Evolutionary conservation across 345 rosid genomes (phyloP).

Genomic region (Camelina neglecta): DNA sequence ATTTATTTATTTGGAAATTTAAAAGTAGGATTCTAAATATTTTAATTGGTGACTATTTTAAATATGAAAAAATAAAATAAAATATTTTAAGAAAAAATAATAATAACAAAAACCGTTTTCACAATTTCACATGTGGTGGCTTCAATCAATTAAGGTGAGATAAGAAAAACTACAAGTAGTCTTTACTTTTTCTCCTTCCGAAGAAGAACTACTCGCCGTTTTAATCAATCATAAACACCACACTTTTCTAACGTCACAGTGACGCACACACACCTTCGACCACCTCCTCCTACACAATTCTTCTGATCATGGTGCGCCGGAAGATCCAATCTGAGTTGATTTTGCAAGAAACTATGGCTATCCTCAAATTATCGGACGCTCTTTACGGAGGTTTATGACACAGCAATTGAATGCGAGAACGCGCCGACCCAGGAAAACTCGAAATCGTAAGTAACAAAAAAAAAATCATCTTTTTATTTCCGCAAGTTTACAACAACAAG

Average conservation of each 20-base stretch:
- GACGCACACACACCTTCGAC: neutral
- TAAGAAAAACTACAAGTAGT: neutral
- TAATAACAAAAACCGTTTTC: too few relatives aligned
- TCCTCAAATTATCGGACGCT: neutral
- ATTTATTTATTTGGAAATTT: too few relatives aligned
- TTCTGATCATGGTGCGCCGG: slow-evolving; percentile 13
- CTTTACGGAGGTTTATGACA: neutral
- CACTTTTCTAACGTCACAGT: neutral
- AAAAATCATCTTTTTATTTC: neutral
- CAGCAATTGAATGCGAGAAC: neutral
- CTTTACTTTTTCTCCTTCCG: neutral
- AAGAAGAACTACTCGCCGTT: slow-evolving; percentile 24
- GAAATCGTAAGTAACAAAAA: neutral
- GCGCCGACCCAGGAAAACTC: slow-evolving; percentile 3
- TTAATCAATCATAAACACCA: neutral
- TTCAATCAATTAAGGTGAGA: neutral
- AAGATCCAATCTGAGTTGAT: slow-evolving; percentile 10
- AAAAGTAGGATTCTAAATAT: too few relatives aligned
- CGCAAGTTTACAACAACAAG: neutral
- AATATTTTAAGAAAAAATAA: too few relatives aligned
- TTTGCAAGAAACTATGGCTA: neutral
- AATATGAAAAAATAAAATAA: too few relatives aligned
- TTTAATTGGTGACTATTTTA: too few relatives aligned
- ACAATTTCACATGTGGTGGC: too few relatives aligned
- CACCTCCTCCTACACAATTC: neutral